Evolutionary conservation across 495 filamentous ascomycete species (phyloP), one percentile per base, ranked within the genome.

Genomic region (Xylaria cubensis): DNA sequence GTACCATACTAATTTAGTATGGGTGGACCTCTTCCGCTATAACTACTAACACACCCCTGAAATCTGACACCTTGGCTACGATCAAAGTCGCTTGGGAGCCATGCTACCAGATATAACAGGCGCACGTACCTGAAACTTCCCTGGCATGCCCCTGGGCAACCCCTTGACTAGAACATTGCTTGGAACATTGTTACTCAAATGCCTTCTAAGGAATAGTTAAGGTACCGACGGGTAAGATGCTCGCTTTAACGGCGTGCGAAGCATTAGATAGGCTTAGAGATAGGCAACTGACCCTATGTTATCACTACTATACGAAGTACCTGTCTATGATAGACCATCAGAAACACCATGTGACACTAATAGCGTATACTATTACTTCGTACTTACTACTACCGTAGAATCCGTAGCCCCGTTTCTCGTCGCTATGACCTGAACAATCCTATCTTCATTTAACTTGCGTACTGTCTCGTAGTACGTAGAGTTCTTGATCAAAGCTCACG

Each of bases 111-210:
- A 51, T n/a, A 36, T 55, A 29, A 15, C 46, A 42, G 29, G 12
- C 50, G 42, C 6, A 51, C 34, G n/a, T 55, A 44, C 65, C 50
- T 67, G 65, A 67, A 56, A 67, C 65, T 67, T 50, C 50, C 48
- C 65, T 67, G 65, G 65, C 65, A 67, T 55, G 48, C 32, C 24
- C 29, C 64, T 17, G 24, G 36, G 10, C 56, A 10, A 21, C 36
- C 36, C 36, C 36, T 59, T 26, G 2, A 65, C 42, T 65, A 26
- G 63, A 26, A 46, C 41, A 24, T 29, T 46, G 4, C 63, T 21
- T 36, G 63, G 62, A 12, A 29, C 17, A 44, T 64, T 10, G 39
- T 42, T 1, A 66, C 64, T 67, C 24, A 56, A 56, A 55, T n/a
- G 24, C 64, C 17, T 3, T 9, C 62, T 19, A 26, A 21, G 17